Conservation (phyloP, 345 rosid genomes). For the Sisymbrium irio region DNA sequence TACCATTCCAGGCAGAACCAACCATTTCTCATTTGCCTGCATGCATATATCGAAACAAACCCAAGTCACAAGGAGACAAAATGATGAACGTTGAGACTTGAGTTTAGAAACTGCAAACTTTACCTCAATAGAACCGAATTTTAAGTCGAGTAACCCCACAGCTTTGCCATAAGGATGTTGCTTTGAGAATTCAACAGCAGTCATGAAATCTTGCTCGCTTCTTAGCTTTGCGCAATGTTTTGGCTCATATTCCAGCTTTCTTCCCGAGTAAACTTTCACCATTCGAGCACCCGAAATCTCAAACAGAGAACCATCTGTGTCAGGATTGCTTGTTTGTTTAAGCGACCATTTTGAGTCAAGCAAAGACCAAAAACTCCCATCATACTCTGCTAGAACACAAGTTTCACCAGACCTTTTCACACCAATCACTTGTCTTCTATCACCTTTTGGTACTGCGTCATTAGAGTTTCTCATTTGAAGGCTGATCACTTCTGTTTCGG, state of each 20-base stretch:
- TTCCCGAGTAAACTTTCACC: conserved; percentile 62
- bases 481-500: conserved; percentile 59
- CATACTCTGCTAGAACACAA: conserved; percentile 54
- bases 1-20: conserved; percentile 56
- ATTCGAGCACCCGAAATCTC: conserved; percentile 57
- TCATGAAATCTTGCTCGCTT: conserved; percentile 60
- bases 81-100: not conserved
- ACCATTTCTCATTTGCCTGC: conserved; percentile 69
- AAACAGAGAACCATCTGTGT: conserved; percentile 46
- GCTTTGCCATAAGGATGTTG: conserved; percentile 82
- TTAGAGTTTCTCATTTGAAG: conserved; percentile 74
- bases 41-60: conserved; percentile 17
- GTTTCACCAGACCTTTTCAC: conserved; percentile 55
- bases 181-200: conserved; percentile 75
- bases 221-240: conserved; percentile 43
- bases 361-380: conserved; percentile 59
- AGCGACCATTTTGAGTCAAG: conserved; percentile 70
- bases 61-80: not conserved
- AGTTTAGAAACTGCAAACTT: not conserved
- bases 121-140: conserved; percentile 62
- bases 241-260: conserved; percentile 77
- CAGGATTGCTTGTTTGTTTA: conserved; percentile 34
- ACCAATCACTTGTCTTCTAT: conserved; percentile 65
- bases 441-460: conserved; percentile 28
- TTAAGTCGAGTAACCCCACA: conserved; percentile 75